phyloP scores from a whole-genome alignment of 1,284 basidiomycete species.

The Moesziomyces antarcticus region DNA sequence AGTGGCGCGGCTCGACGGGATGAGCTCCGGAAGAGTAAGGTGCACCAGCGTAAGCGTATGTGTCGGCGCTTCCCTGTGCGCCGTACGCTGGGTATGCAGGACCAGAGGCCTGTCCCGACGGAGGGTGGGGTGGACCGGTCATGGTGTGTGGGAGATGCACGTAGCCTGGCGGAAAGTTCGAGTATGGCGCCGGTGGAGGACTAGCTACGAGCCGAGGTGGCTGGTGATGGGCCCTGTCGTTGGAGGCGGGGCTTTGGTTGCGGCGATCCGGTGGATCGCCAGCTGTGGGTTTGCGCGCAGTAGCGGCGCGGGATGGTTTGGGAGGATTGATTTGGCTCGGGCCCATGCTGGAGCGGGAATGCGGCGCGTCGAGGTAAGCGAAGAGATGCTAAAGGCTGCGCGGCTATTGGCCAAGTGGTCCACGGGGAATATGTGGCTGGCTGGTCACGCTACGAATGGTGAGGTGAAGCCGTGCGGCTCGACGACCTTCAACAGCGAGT shows the following conservation, averaged over 20 bases:
- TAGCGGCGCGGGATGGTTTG: slow-evolving; percentile 17
- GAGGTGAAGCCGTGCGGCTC: slow-evolving; percentile 10
- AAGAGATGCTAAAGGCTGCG: no score
- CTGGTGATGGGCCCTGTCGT: slow-evolving; percentile 6
- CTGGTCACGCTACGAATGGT: slow-evolving; percentile 6
- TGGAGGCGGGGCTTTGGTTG: slow-evolving; percentile 5
- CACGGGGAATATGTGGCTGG: no score
- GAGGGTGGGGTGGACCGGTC: slow-evolving; percentile 9
- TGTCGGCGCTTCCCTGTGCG: slow-evolving; percentile 1
- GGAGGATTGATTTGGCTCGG: slow-evolving; percentile 19
- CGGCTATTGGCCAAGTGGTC: no score
- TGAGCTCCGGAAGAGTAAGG: slow-evolving; percentile 11
- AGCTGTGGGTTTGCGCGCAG: slow-evolving; percentile 10
- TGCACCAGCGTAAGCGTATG: slow-evolving; percentile 13
- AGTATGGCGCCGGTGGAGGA: slow-evolving; percentile 12
- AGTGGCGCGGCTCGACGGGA: slow-evolving; percentile 13
- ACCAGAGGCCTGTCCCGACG: slow-evolving; percentile 7
- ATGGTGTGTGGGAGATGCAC: slow-evolving; percentile 8
- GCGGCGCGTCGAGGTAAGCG: no score
- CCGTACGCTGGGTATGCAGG: slow-evolving; percentile 11
- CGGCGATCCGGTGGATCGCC: slow-evolving; percentile 21
- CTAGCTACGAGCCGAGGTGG: slow-evolving; percentile 15
- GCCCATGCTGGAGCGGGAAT: slow-evolving; percentile 9
- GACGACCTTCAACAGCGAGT: slow-evolving; percentile 13
- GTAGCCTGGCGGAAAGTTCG: slow-evolving; percentile 19